Base-by-base conservation (phyloP, 805 yeast species). In the Kodamaea sagamina region DNA sequence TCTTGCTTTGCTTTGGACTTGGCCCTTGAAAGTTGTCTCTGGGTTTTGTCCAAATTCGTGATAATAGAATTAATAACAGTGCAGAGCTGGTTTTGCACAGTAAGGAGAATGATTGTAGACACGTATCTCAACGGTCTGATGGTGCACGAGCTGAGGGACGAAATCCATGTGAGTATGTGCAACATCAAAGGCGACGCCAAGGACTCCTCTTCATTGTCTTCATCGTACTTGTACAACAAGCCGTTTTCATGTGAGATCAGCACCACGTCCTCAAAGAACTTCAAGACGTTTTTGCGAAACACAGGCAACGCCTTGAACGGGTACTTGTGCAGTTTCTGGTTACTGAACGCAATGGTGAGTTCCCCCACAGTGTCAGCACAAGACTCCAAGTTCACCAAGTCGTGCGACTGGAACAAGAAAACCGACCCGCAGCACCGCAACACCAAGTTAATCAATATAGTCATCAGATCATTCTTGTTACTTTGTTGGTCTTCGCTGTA, bases 321-420 rank as follows among this genome's bases (percentile, higher is more conserved):
- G 50, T 78, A 86, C 51, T 86, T 93, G 53, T 84, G 90, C 28
- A 70, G 56, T 41, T 71, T 71, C 59, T 86, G 90, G 10, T 69
- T 67, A 42, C 75, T 69, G 51, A 86, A 86, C 35, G 77, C 63
- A 13, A 78, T 68, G 48, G 86, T 85, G 19, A 89, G 63, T 59
- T 88, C 96, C 3, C 75, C 80, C 7, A 87, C 77, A 0, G 96
- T 86, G 26, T 82, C 85, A 11, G 76, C 68, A 0, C 93, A 86
- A 6, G 86, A 78, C 32, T 85, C 89, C 41, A 77, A 68, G 53
- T 81, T 82, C 17, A 68, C 71, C 39, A 88, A 81, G 58, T 89
- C 97, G 59, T 90, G 95, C 19, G 79, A 78, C 46, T 82, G 82
- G 7, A 87, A 77, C 18, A 76, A 77, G 1, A 80, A 71, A 15